phyloP scores from a whole-genome alignment of 2,329 filamentous ascomycete species.

The Chrysosporium queenslandicum region DNA sequence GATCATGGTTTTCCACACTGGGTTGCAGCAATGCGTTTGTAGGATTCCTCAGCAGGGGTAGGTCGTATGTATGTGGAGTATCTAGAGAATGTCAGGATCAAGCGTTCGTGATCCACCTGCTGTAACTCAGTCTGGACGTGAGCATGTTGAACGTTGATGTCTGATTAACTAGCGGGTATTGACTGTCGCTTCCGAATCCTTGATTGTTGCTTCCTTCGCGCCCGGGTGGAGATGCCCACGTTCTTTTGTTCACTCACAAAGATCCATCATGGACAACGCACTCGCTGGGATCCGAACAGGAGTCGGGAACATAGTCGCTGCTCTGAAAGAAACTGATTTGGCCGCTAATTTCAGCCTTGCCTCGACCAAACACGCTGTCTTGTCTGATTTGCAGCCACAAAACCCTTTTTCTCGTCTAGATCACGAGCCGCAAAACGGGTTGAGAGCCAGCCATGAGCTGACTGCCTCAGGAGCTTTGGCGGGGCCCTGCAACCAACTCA shows the following conservation, averaged over 20 bases:
- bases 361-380: not conserved
- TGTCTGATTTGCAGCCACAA: constrained; percentile 1
- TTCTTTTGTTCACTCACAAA: not conserved
- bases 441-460: not conserved
- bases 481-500: not conserved
- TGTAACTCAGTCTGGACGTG: too few species aligned
- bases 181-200: not conserved
- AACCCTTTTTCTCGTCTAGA: not conserved
- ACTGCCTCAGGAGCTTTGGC: constrained; percentile 1
- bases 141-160: too few species aligned
- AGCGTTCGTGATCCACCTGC: not conserved
- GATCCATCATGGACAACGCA: too few species aligned
- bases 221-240: not conserved
- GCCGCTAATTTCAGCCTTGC: not conserved
- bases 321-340: too few species aligned
- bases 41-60: too few species aligned
- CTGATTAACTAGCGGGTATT: too few species aligned
- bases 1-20: too few species aligned
- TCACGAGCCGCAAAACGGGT: not conserved
- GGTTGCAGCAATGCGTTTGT: too few species aligned
- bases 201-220: constrained; percentile 1
- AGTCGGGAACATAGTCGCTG: too few species aligned
- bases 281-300: too few species aligned
- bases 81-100: too few species aligned
- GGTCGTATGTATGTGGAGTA: too few species aligned